Percentiles rank a stretch among this genome's conserved stretches.
Evolutionary conservation across 306 rosid genomes (phyloP).

Genomic region (Cyamopsis tetragonoloba): DNA sequence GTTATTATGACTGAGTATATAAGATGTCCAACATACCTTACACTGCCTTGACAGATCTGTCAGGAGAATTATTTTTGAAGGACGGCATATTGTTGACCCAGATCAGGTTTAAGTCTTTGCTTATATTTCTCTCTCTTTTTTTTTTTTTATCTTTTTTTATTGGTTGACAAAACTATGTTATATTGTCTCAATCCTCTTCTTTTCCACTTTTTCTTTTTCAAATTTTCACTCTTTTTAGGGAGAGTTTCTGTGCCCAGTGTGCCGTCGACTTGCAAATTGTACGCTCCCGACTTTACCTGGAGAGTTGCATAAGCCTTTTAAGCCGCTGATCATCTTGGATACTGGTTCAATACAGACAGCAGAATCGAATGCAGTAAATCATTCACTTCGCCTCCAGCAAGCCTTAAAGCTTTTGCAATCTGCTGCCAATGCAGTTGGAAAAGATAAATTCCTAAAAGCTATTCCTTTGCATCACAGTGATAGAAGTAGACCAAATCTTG

Average conservation of each 20-base stretch:
- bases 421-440: slow-evolving; percentile 61
- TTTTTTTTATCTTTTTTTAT: not conserved
- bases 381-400: slow-evolving; percentile 47
- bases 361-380: slow-evolving; percentile 35
- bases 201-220: not conserved
- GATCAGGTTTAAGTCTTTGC: slow-evolving; percentile 58
- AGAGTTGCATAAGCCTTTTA: slow-evolving; percentile 43
- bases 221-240: slow-evolving; percentile 48
- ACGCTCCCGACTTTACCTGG: slow-evolving; percentile 70
- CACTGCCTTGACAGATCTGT: slow-evolving; percentile 48
- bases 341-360: slow-evolving; percentile 37
- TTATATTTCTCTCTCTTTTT: no score
- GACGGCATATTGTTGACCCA: slow-evolving; percentile 96
- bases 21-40: not conserved
- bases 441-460: slow-evolving; percentile 48
- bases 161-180: slow-evolving; percentile 15
- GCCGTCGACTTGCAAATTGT: slow-evolving; percentile 93
- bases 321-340: slow-evolving; percentile 36
- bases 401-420: slow-evolving; percentile 67
- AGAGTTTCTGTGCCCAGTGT: slow-evolving; percentile 95
- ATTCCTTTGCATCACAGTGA: slow-evolving; percentile 43
- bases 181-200: not conserved
- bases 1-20: not conserved
- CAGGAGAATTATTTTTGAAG: slow-evolving; percentile 94
- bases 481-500: slow-evolving; percentile 50